Evolutionary conservation across 768 basidiomycete species (phyloP).

Genomic region (Suillus decipiens): DNA sequence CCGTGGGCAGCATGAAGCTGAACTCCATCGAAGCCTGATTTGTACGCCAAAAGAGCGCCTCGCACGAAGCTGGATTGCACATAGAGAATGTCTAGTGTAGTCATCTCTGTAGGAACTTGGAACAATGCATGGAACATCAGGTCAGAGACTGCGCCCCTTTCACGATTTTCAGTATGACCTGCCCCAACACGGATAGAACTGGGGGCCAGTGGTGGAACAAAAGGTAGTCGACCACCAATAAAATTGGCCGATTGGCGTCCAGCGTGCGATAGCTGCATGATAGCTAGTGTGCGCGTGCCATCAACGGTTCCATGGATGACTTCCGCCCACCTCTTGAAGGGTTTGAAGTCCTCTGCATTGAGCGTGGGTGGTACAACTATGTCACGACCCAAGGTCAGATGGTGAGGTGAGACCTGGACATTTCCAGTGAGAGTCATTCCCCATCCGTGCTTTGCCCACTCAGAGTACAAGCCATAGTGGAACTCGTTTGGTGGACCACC

Average conservation of each 20-base stretch:
- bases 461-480: conserved; percentile 66
- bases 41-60: conserved; percentile 63
- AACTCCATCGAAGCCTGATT: conserved; percentile 82
- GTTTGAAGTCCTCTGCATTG: conserved; percentile 43
- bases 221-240: conserved; percentile 64
- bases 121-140: conserved; percentile 49
- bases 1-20: conserved; percentile 87
- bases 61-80: conserved; percentile 64
- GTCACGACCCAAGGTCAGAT: conserved; percentile 75
- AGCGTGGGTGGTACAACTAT: conserved; percentile 54
- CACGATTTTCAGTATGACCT: conserved; percentile 8
- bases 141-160: conserved; percentile 16
- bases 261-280: conserved; percentile 84
- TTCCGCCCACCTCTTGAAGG: conserved; percentile 52
- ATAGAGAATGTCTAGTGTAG: conserved; percentile 55
- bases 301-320: conserved; percentile 45
- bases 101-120: conserved; percentile 65
- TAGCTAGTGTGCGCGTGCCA: conserved; percentile 40
- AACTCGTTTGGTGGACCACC: conserved; percentile 73
- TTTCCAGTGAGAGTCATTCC: conserved; percentile 91
- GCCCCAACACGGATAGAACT: conserved; percentile 58
- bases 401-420: conserved; percentile 62
- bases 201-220: conserved; percentile 66
- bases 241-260: conserved; percentile 83
- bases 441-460: conserved; percentile 79